Conservation (phyloP, 2,329 filamentous ascomycete species). For the Salinomyces thailandicus region DNA sequence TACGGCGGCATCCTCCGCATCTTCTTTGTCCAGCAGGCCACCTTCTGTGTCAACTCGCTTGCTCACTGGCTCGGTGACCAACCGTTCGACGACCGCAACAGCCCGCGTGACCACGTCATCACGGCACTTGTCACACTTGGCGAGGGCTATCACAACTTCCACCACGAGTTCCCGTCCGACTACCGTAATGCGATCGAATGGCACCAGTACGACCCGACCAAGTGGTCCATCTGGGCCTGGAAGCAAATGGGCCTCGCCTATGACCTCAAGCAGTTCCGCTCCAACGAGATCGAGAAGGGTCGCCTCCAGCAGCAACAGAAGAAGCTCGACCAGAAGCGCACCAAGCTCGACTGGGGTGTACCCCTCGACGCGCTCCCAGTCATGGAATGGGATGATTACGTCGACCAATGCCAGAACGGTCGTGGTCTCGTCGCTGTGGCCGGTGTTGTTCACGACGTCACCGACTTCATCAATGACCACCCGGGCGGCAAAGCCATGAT, state of each 20-base stretch:
- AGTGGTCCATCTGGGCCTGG: constrained; percentile 78
- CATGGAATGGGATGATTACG: constrained; percentile 77
- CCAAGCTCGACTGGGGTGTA: constrained; percentile 73
- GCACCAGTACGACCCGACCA: constrained; percentile 87
- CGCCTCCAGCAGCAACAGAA: constrained; percentile 81
- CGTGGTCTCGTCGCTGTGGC: constrained; percentile 67
- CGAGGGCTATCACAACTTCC: constrained; percentile 91
- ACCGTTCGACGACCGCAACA: constrained; percentile 88
- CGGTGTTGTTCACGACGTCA: constrained; percentile 77
- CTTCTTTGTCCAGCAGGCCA: constrained; percentile 85
- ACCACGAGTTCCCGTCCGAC: constrained; percentile 87
- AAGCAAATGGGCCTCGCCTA: constrained; percentile 76
- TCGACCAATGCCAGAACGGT: constrained; percentile 65
- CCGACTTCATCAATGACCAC: constrained; percentile 76
- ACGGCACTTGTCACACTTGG: constrained; percentile 77
- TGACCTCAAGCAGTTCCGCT: constrained; percentile 81
- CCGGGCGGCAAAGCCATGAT: constrained; percentile 87
- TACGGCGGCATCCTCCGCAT: constrained; percentile 78
- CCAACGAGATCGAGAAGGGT: constrained; percentile 88
- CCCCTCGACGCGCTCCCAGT: constrained; percentile 78
- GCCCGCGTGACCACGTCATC: constrained; percentile 76
- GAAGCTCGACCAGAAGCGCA: constrained; percentile 82
- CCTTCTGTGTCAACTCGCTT: constrained; percentile 85
- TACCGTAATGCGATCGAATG: constrained; percentile 87
- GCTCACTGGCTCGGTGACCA: constrained; percentile 88